These are phyloP conservation scores for Coelastrella sp. DNA, from an alignment of 139 green algal genomes.

Conservation along the genomic window DNA sequence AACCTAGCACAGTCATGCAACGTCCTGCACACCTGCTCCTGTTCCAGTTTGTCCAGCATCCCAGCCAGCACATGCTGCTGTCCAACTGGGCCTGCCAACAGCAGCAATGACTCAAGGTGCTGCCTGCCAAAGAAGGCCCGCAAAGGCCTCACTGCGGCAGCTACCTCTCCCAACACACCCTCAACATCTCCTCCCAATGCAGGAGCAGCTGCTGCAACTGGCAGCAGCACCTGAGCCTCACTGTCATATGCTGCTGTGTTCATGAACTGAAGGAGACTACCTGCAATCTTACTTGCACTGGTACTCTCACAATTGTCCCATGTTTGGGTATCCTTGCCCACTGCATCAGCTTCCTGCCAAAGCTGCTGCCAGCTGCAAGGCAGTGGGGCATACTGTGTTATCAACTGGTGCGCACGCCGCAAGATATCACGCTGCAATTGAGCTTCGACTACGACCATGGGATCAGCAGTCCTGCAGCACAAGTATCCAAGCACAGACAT, in stretches of 20 bases:
- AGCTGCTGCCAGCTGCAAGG: conserved; percentile 36
- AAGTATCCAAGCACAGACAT: not conserved
- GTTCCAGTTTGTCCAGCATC: conserved; percentile 14
- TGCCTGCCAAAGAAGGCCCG: conserved; percentile 41
- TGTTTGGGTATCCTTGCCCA: not conserved
- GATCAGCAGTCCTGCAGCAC: not conserved
- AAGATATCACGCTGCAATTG: conserved; percentile 25
- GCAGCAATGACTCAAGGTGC: conserved; percentile 33
- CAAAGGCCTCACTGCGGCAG: conserved; percentile 8
- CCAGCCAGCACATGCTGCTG: not conserved
- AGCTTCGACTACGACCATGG: conserved; percentile 27
- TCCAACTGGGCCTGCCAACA: not conserved
- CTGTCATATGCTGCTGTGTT: conserved; percentile 38
- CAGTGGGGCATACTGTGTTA: conserved; percentile 31
- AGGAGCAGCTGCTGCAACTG: not conserved
- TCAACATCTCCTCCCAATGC: not conserved
- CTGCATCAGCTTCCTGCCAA: conserved; percentile 13
- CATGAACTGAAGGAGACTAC: not conserved
- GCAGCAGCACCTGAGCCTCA: conserved; percentile 28
- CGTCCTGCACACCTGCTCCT: conserved; percentile 21
- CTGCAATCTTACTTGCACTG: not conserved
- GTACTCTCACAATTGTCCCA: not conserved
- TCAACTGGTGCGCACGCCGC: conserved; percentile 40
- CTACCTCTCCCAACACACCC: conserved; percentile 18
- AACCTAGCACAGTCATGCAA: not conserved